Base-by-base conservation (phyloP, 352 stramenopile genomes). In the Plasmopara muralis region DNA sequence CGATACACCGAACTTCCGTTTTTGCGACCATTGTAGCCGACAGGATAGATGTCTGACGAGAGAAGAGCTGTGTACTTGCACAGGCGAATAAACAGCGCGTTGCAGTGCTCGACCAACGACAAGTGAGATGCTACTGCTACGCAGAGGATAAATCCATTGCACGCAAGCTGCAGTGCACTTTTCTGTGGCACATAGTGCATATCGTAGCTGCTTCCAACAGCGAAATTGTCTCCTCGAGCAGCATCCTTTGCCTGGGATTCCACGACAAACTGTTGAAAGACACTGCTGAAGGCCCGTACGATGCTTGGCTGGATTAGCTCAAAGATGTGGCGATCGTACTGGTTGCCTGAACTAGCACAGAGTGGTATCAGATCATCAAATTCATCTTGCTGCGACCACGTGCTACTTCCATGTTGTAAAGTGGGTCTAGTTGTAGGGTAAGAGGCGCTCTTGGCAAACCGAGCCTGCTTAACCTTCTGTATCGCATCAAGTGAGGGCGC, bases 261-360 rank as follows among this genome's bases (percentile, higher is more conserved):
- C 25, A 77, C 58, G 2, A 82, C 76, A 41, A 85, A 91, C 43
- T 83, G 73, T 29, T 85, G 66, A 50, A 91, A 91, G 7, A 91
- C 78, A 47, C 76, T 87, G 7, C 62, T 57, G 38, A 91, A 89
- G 8, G 74, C 81, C 31, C 52, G 55, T 28, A 84, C 65, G 31
- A 89, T 44, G 13, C 69, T 69, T 20, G 55, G 44, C 41, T 85
- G 65, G 42, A 90, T 58, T 18, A 89, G 38, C 38, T 82, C 74
- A 31, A 85, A 87, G 7, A 90, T 88, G 43, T 88, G 70, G 14
- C 66, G 70, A 28, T 90, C 77, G 42, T 89, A 90, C 42, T 84
- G 67, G 31, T 86, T 65, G 28, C 40, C 46, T 34, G 43, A 64
- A 25, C 43, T 64, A 25, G 35, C 60, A 51, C 55, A 60, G 0